Evolutionary conservation across 805 yeast species (phyloP), one percentile per base, ranked within the genome.

Genomic region (Candida peoriensis): DNA sequence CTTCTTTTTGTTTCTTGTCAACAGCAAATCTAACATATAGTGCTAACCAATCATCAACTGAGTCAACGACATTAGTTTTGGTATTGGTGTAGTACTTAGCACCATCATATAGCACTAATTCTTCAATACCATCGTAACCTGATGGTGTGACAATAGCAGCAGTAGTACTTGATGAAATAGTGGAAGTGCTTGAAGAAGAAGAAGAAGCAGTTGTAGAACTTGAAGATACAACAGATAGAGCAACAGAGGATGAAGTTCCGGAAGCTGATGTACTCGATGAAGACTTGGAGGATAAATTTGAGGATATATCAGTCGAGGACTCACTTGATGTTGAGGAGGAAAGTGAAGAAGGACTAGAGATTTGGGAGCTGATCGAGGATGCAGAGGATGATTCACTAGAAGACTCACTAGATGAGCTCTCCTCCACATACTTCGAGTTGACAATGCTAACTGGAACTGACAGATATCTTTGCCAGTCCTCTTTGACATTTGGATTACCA

Each of bases 281-380:
- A 5, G 28, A 25, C n/a, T 20, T 19, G 20, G 14, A 18, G 20
- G 39, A 19, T 17, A 27, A 18, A 22, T 16, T 9, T 11, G 34
- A 18, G 4, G 37, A 24, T 8, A 33, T 24, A 14, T 27, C 26
- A 10, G 15, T 20, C 4, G 33, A 23, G 10, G 33, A 17, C 13
- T 6, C 13, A 5, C 8, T 6, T 8, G 27, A 18, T 4, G 21
- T 14, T 4, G 30, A 12, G 20, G 37, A 24, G 4, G 32, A 24
- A 11, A 28, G 7, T 12, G 37, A 27, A 10, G 33, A 43, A 67
- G 81, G 52, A 70, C 75, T 57, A 68, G 35, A 36, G 5, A 26
- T 24, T 6, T 15, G 11, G 2, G 34, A 35, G n/a, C n/a, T n/a
- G n/a, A n/a, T n/a, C 8, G 24, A 19, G 9, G 34, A 30, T 10